Evolutionary conservation across 805 yeast genomes (phyloP).

Genomic region (Kluyveromyces lactis): DNA sequence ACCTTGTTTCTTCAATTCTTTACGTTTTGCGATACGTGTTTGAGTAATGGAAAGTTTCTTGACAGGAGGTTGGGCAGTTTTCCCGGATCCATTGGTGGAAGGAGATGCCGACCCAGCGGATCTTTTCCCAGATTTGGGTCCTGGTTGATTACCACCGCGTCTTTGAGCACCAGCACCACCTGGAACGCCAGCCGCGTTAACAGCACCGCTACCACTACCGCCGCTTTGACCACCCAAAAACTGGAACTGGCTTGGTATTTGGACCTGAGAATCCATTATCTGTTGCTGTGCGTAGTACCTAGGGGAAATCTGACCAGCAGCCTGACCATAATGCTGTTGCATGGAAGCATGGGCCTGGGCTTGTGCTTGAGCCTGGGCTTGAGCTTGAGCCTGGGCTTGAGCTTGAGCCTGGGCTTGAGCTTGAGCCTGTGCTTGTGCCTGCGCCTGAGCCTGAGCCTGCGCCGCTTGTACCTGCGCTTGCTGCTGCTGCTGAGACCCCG

Average conservation of each 20-base stretch:
- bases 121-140: conserved; percentile 1
- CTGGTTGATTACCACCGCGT: conserved; percentile 3
- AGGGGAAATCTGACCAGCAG: conserved; percentile 2
- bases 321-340: conserved; percentile 2
- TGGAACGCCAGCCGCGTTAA: neutral
- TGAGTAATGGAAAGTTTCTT: conserved; percentile 30
- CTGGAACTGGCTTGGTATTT: conserved; percentile 4
- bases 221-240: neutral
- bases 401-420: conserved; percentile 3
- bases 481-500: conserved; percentile 3
- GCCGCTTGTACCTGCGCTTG: conserved; percentile 7
- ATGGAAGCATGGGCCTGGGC: conserved; percentile 4
- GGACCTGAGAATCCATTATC: conserved; percentile 3
- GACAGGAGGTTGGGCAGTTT: conserved; percentile 13
- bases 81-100: neutral
- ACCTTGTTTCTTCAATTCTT: conserved; percentile 28
- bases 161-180: neutral
- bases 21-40: conserved; percentile 29
- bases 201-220: too few relatives aligned
- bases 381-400: conserved; percentile 2
- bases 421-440: conserved; percentile 3
- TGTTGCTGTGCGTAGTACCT: conserved; percentile 5
- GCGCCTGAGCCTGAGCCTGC: conserved; percentile 5
- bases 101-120: conserved; percentile 3
- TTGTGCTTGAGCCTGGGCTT: conserved; percentile 2